Conservation (phyloP, 2,329 filamentous ascomycete species). For the Amauroascus verrucosus region DNA sequence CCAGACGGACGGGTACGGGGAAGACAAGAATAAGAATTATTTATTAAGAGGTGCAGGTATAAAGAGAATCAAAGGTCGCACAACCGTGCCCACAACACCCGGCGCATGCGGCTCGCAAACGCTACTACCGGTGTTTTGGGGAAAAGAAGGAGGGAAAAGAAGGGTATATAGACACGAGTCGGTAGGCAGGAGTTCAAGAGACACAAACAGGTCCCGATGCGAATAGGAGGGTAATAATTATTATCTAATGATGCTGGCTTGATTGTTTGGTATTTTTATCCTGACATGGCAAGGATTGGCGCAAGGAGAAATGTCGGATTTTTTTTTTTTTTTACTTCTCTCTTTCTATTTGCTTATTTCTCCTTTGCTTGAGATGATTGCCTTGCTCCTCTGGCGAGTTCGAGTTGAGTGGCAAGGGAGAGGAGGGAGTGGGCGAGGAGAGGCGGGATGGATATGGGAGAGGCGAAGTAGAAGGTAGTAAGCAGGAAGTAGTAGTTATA, state of each 20-base stretch:
- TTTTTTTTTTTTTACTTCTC: background rate
- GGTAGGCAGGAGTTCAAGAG: background rate
- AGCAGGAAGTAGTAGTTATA: no score
- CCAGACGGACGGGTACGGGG: no score
- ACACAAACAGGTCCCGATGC: background rate
- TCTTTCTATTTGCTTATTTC: no score
- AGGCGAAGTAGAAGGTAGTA: no score
- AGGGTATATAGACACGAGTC: no score
- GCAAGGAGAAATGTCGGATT: background rate
- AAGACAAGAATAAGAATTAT: background rate
- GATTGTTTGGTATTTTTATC: background rate
- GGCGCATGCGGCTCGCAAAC: background rate
- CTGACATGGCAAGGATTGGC: background rate
- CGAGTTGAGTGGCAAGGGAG: no score
- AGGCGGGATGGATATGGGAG: no score
- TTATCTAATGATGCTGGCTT: background rate
- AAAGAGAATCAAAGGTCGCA: background rate
- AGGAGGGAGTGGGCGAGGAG: no score
- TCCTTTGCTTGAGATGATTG: no score
- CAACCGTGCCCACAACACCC: background rate
- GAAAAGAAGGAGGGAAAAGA: background rate
- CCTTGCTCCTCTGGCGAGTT: no score
- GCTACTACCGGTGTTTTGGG: background rate
- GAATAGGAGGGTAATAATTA: background rate
- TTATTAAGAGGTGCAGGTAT: background rate